Conservation (phyloP, 2,329 filamentous ascomycete species). For the Reticulascus tulasneorum region DNA sequence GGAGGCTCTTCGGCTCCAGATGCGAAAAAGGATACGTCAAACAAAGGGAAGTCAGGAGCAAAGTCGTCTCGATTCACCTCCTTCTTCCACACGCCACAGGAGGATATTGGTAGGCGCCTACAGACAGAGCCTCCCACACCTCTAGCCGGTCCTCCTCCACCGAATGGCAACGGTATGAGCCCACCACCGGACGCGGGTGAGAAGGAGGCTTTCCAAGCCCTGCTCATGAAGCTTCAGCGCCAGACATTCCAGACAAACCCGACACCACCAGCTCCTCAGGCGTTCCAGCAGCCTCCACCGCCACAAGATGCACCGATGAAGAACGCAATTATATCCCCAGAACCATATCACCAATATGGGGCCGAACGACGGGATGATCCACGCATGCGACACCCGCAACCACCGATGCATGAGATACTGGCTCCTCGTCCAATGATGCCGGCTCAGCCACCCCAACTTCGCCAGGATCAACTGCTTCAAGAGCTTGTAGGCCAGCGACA, state of each 20-base stretch:
- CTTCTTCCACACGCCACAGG: conserved; percentile 62
- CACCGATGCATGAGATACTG: conserved; percentile 43
- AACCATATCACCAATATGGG: conserved; percentile 43
- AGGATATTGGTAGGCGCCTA: conserved; percentile 44
- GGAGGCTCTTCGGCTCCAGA: conserved; percentile 45
- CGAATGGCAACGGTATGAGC: conserved; percentile 21
- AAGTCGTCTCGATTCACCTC: conserved; percentile 85
- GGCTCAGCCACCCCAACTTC: conserved; percentile 41
- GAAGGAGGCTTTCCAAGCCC: conserved; percentile 78
- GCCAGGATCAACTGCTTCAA: conserved; percentile 58
- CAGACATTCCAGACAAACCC: conserved; percentile 40
- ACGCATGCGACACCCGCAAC: conserved; percentile 35
- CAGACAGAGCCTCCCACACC: conserved; percentile 47
- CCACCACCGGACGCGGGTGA: conserved; percentile 60
- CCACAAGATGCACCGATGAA: conserved; percentile 17
- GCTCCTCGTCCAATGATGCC: conserved; percentile 44
- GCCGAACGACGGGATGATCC: conserved; percentile 42
- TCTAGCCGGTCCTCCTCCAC: conserved; percentile 26
- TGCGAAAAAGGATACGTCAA: conserved; percentile 50
- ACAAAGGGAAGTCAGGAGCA: conserved; percentile 45
- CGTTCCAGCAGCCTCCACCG: conserved; percentile 37
- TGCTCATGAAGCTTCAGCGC: conserved; percentile 75
- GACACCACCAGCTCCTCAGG: conserved; percentile 40
- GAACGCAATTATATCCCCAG: conserved; percentile 42
- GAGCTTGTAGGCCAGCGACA: conserved; percentile 58